phyloP scores from a whole-genome alignment of 1,284 basidiomycete genomes.

The Mycosarcoma mackinlayi region DNA sequence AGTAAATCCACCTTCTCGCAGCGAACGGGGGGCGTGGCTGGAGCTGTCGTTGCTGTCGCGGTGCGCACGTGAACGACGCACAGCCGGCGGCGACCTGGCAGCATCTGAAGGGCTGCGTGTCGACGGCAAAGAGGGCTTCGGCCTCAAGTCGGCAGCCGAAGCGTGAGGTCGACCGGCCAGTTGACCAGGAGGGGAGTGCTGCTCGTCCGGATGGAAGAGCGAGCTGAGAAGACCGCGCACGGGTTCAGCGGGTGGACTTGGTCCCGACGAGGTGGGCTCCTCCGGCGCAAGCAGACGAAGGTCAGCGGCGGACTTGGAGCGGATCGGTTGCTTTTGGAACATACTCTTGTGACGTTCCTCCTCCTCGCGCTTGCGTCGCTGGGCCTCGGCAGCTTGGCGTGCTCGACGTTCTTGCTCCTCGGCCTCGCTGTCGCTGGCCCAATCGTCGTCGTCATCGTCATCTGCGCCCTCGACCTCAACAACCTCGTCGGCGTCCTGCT shows the following conservation, averaged over 20 bases:
- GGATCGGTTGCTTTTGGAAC: conserved; percentile 79
- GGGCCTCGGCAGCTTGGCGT: conserved; percentile 65
- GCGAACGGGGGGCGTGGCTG: conserved; percentile 16
- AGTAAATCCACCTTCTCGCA: conserved; percentile 38
- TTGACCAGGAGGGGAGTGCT: conserved; percentile 59
- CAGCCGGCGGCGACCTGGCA: conserved; percentile 26
- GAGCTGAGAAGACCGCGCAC: conserved; percentile 64
- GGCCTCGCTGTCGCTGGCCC: conserved; percentile 66
- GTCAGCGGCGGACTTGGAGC: conserved; percentile 64
- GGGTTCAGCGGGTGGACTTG: conserved; percentile 33
- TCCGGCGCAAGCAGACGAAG: conserved; percentile 34
- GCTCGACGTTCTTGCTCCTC: conserved; percentile 66
- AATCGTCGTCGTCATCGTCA: conserved; percentile 61
- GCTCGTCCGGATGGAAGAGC: conserved; percentile 63
- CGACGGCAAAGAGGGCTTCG: conserved; percentile 22
- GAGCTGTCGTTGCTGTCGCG: conserved; percentile 41
- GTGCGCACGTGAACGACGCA: conserved; percentile 30
- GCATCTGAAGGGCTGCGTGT: conserved; percentile 15
- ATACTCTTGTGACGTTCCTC: conserved; percentile 78
- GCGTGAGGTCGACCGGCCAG: conserved; percentile 57
- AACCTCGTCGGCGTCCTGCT: conserved; percentile 28
- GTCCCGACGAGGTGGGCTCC: conserved; percentile 18
- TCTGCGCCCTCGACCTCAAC: conserved; percentile 22
- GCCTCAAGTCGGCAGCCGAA: conserved; percentile 55
- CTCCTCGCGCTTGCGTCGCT: conserved; percentile 71